Evolutionary conservation across 495 filamentous ascomycete species (phyloP).

Genomic region (Margaritispora aquatica): DNA sequence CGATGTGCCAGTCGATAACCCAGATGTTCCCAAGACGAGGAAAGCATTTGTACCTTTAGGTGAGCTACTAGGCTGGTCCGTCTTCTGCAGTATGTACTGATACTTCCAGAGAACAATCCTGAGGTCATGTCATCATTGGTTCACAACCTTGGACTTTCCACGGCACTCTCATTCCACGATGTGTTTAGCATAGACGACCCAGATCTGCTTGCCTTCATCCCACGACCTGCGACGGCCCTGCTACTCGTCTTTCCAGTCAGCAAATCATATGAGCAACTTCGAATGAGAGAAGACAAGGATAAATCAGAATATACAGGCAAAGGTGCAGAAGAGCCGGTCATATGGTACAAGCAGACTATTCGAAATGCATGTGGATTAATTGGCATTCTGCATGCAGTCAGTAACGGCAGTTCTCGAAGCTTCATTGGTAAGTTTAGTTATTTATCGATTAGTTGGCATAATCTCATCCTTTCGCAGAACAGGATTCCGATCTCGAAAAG

Average conservation of each 20-base stretch:
- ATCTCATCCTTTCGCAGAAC: too few relatives aligned
- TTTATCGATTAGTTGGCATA: too few relatives aligned
- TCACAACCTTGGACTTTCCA: slow-evolving; percentile 65
- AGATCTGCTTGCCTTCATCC: slow-evolving; percentile 62
- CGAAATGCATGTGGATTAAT: slow-evolving; percentile 77
- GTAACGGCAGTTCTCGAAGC: too few relatives aligned
- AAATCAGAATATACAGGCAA: slow-evolving; percentile 25
- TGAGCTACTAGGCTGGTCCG: too few relatives aligned
- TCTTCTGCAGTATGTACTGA: neutral
- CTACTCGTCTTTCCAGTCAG: slow-evolving; percentile 79
- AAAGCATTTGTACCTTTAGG: slow-evolving; percentile 37
- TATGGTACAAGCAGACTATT: slow-evolving; percentile 87
- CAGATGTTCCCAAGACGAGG: slow-evolving; percentile 7
- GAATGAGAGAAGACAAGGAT: slow-evolving; percentile 45
- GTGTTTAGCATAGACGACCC: slow-evolving; percentile 20
- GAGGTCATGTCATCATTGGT: slow-evolving; percentile 71
- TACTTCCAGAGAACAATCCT: slow-evolving; percentile 48
- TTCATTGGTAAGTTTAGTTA: too few relatives aligned
- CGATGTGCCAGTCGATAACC: neutral
- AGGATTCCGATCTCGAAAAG: slow-evolving; percentile 41
- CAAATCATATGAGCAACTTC: slow-evolving; percentile 56
- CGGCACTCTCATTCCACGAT: slow-evolving; percentile 62
- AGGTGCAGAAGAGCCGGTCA: slow-evolving; percentile 43
- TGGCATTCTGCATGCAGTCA: slow-evolving; percentile 70
- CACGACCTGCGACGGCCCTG: slow-evolving; percentile 71